Conservation (phyloP, 441 rosid genomes). For the Arabidopsis lyrata region DNA sequence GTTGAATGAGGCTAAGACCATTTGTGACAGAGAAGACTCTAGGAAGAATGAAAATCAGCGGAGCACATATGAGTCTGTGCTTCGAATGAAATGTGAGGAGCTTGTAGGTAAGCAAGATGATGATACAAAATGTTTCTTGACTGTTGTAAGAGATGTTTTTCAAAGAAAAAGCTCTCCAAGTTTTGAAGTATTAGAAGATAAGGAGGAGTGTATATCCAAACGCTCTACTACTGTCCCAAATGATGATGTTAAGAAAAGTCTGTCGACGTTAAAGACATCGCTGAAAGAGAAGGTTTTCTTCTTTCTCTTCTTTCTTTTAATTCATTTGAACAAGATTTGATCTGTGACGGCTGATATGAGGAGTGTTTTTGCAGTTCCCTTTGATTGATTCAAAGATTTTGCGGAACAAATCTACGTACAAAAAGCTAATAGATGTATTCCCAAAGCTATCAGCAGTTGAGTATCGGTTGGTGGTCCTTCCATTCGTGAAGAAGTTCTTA, state of each 20-base stretch:
- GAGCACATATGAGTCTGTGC: neutral
- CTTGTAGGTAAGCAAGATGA: neutral
- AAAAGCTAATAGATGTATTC: neutral
- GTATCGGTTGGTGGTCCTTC: neutral
- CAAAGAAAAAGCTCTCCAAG: neutral
- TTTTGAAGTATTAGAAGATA: neutral
- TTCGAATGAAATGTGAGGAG: neutral
- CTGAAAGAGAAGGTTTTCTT: neutral
- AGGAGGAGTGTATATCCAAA: neutral
- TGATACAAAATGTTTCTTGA: neutral
- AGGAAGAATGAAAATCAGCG: neutral
- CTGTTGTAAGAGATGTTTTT: neutral
- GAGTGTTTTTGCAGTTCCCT: neutral
- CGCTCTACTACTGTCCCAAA: neutral
- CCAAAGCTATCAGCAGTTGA: constrained; percentile 1
- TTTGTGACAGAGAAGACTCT: neutral
- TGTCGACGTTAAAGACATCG: neutral
- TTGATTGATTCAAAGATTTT: constrained; percentile 13
- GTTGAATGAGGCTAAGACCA: neutral
- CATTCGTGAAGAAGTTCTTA: constrained; percentile 3
- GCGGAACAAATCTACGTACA: neutral
- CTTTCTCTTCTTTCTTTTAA: neutral
- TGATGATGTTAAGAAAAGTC: neutral
- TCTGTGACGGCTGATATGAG: neutral
- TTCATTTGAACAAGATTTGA: neutral